phyloP scores from a whole-genome alignment of 257 asterid species.

The Lycium ferocissimum region DNA sequence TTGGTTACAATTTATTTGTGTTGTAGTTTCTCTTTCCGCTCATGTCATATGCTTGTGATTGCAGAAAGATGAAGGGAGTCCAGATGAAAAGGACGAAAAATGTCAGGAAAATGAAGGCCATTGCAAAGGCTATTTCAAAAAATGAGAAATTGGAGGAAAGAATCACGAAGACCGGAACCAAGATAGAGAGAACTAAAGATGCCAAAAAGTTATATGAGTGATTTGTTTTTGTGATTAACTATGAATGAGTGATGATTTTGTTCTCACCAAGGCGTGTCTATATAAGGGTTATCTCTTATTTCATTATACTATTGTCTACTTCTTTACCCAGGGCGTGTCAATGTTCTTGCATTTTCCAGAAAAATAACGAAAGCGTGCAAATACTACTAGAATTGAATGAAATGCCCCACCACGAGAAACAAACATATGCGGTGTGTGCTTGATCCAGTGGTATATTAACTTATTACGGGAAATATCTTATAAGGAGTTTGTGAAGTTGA shows the following conservation, averaged over 20 bases:
- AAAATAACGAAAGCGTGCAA: neutral
- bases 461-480: neutral
- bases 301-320: neutral
- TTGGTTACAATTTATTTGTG: neutral
- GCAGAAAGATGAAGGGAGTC: conserved; percentile 63
- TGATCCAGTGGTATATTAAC: neutral
- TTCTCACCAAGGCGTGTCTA: neutral
- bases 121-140: conserved; percentile 65
- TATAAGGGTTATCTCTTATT: neutral
- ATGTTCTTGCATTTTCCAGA: neutral
- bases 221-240: too few species aligned
- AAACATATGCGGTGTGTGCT: neutral
- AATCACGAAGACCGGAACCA: conserved; percentile 58
- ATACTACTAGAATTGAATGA: neutral
- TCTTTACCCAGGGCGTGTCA: neutral
- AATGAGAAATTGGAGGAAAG: conserved; percentile 56
- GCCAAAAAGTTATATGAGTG: conserved; percentile 68
- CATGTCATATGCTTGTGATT: neutral
- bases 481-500: too few species aligned
- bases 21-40: too few species aligned
- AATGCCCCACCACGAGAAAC: neutral
- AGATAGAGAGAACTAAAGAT: conserved; percentile 51
- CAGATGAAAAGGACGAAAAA: conserved; percentile 78
- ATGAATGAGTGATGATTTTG: neutral
- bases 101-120: conserved; percentile 66